phyloP scores from a whole-genome alignment of 345 rosid genomes.

The Salix arbutifolia region DNA sequence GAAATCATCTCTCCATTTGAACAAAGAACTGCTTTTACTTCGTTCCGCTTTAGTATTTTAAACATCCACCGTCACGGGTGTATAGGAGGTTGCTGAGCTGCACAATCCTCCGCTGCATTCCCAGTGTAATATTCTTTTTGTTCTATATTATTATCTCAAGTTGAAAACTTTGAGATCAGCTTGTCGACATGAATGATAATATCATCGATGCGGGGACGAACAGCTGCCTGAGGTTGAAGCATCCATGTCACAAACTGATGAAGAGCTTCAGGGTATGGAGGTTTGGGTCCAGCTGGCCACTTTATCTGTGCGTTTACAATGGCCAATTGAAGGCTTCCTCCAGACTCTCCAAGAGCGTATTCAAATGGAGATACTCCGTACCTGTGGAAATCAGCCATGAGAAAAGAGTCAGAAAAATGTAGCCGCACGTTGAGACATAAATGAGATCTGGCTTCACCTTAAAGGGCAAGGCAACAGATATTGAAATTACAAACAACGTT shows the following conservation, averaged over 20 bases:
- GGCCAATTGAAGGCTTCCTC: constrained; percentile 94
- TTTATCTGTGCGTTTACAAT: constrained; percentile 87
- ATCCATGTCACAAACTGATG: constrained; percentile 95
- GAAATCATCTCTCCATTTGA: constrained; percentile 4
- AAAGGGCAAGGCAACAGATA: neutral
- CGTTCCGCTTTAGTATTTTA: neutral
- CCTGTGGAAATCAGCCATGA: constrained; percentile 36
- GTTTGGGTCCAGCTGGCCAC: constrained; percentile 93
- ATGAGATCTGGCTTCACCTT: neutral
- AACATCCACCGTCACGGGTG: neutral
- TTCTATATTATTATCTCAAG: neutral
- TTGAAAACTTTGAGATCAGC: constrained; percentile 60
- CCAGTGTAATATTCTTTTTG: neutral
- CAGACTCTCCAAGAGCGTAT: constrained; percentile 95
- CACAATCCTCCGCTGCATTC: neutral
- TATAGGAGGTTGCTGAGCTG: neutral
- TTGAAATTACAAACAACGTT: neutral
- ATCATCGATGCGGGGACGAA: constrained; percentile 83
- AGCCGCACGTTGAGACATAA: neutral
- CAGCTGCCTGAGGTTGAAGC: constrained; percentile 89
- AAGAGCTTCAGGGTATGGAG: constrained; percentile 83
- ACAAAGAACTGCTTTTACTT: constrained; percentile 5
- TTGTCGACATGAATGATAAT: constrained; percentile 91
- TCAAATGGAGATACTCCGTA: constrained; percentile 92
- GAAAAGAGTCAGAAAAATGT: neutral